phyloP scores from a whole-genome alignment of 192 early-diverging fungal genomes.

The Geranomyces variabilis region DNA sequence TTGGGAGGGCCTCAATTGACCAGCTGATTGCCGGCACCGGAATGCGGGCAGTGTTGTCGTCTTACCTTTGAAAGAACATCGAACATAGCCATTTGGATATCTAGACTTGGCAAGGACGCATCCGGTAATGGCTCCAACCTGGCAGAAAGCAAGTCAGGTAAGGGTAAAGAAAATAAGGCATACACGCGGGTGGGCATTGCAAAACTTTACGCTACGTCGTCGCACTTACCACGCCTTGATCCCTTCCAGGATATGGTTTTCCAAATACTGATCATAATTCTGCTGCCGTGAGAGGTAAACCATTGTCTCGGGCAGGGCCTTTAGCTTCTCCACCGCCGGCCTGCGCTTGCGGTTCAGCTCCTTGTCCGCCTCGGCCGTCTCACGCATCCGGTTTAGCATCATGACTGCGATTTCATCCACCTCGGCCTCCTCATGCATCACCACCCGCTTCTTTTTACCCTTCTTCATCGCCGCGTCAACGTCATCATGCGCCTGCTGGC shows the following conservation, averaged over 20 bases:
- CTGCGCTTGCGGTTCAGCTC: conserved; percentile 59
- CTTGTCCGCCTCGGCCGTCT: conserved; percentile 66
- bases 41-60: too few species aligned
- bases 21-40: background rate
- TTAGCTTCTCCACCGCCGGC: conserved; percentile 71
- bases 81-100: conserved; percentile 83
- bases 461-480: conserved; percentile 44
- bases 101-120: conserved; percentile 84
- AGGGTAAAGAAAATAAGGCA: background rate
- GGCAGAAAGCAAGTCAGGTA: background rate
- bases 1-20: background rate
- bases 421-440: conserved; percentile 43
- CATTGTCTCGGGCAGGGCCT: conserved; percentile 61
- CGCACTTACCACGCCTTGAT: conserved; percentile 75
- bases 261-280: conserved; percentile 74
- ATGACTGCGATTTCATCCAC: conserved; percentile 48
- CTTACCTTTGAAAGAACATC: conserved; percentile 66
- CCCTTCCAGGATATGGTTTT: conserved; percentile 82
- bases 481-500: conserved; percentile 41
- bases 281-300: conserved; percentile 57
- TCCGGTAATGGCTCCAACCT: conserved; percentile 88
- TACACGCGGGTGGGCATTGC: background rate
- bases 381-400: conserved; percentile 56
- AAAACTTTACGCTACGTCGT: too few species aligned
- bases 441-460: conserved; percentile 44